Conservation (phyloP, 2,329 filamentous ascomycete species). For the Cladosporium sphaerospermum region DNA sequence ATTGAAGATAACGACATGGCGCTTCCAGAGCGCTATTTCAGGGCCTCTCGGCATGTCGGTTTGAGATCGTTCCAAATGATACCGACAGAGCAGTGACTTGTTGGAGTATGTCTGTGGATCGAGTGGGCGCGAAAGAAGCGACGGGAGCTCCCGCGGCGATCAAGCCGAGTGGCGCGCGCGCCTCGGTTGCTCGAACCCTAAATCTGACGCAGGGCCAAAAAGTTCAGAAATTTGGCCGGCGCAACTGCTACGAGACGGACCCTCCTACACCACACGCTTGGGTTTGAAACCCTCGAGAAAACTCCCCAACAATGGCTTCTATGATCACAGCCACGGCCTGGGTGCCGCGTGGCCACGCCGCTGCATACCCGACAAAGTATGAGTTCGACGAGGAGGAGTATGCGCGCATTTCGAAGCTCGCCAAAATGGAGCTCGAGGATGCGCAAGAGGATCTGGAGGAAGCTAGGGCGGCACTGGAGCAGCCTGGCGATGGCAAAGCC, state of each 20-base stretch:
- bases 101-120: no score
- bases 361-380: constrained; percentile 44
- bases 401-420: constrained; percentile 44
- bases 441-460: constrained; percentile 79
- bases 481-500: constrained; percentile 44
- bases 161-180: neutral
- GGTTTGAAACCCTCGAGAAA: neutral
- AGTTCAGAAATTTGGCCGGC: neutral
- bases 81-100: no score
- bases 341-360: constrained; percentile 47
- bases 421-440: constrained; percentile 72
- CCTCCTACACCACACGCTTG: no score
- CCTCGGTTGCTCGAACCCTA: neutral
- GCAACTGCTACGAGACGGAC: neutral
- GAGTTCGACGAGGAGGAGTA: constrained; percentile 48
- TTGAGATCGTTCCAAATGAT: no score
- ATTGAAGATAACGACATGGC: no score
- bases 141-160: no score
- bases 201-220: neutral
- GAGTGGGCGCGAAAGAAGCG: no score
- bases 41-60: no score
- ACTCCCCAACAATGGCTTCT: constrained; percentile 40
- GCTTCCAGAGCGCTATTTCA: no score
- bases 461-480: constrained; percentile 47
- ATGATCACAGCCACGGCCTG: constrained; percentile 50